Percentiles rank a stretch among this genome's conserved stretches.
phyloP scores from a whole-genome alignment of 768 basidiomycete genomes.

The Naganishia onofrii region DNA sequence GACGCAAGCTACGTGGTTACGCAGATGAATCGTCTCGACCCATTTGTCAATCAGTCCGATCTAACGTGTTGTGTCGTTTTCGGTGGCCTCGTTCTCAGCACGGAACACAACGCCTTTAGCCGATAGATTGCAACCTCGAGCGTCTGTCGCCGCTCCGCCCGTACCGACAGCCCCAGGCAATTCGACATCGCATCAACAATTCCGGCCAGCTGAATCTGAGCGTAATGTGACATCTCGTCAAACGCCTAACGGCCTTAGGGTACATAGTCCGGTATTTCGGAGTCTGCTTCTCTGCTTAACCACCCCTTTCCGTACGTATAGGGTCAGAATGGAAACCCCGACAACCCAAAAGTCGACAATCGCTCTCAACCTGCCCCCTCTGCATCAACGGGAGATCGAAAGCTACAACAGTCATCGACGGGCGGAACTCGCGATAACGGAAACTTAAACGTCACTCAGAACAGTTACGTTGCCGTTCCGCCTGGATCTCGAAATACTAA shows the following conservation, averaged over 20 bases:
- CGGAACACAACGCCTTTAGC: slow-evolving; percentile 3
- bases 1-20: background rate
- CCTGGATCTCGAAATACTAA: background rate
- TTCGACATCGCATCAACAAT: background rate
- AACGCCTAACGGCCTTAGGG: background rate
- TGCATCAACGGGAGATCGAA: background rate
- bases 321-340: background rate
- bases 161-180: background rate
- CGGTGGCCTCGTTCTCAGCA: slow-evolving; percentile 5
- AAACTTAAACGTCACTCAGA: no score
- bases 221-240: background rate
- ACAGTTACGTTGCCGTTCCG: background rate
- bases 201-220: background rate
- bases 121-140: background rate
- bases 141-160: background rate
- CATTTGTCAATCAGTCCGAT: background rate
- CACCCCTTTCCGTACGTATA: background rate
- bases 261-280: background rate
- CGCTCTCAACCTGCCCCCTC: background rate
- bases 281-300: background rate
- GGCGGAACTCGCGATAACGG: background rate
- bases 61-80: slow-evolving; percentile 25
- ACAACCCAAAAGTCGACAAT: background rate
- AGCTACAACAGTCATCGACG: background rate
- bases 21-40: background rate